phyloP scores from a whole-genome alignment of 495 filamentous ascomycete species.

The Talaromyces proteolyticus region DNA sequence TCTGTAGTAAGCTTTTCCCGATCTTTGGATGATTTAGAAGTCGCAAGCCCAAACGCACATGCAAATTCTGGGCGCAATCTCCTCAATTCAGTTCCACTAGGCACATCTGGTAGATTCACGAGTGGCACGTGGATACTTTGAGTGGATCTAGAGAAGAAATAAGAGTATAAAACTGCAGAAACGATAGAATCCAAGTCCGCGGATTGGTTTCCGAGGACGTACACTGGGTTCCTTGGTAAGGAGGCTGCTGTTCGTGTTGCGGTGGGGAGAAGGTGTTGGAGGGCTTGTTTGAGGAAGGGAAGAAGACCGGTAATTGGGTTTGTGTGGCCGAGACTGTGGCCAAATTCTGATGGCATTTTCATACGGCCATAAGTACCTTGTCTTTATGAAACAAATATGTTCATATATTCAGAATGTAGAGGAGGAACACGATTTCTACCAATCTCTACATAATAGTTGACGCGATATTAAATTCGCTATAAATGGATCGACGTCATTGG shows the following conservation, averaged over 20 bases:
- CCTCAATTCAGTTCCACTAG: slow-evolving; percentile 49
- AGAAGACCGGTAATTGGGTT: slow-evolving; percentile 14
- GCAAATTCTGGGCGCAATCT: slow-evolving; percentile 73
- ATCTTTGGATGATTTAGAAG: too few relatives aligned
- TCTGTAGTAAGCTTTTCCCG: not conserved
- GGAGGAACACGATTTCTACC: too few relatives aligned
- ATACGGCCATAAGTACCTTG: not conserved
- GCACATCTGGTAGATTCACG: slow-evolving; percentile 61
- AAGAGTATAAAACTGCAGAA: slow-evolving; percentile 78
- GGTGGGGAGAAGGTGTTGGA: slow-evolving; percentile 25
- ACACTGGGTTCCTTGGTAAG: slow-evolving; percentile 24
- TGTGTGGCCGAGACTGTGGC: not conserved
- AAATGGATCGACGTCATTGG: too few relatives aligned
- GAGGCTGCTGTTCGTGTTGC: slow-evolving; percentile 18
- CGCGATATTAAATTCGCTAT: too few relatives aligned
- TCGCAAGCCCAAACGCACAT: slow-evolving; percentile 34
- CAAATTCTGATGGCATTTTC: not conserved
- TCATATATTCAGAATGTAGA: too few relatives aligned
- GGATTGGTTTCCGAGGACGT: slow-evolving; percentile 42
- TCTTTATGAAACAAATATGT: too few relatives aligned
- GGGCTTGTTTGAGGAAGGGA: slow-evolving; percentile 32
- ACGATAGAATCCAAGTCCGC: slow-evolving; percentile 89
- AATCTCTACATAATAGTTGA: too few relatives aligned
- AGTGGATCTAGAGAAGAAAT: slow-evolving; percentile 56
- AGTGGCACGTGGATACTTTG: slow-evolving; percentile 69